Evolutionary conservation across 2,329 filamentous ascomycete genomes (phyloP), one percentile per base, ranked within the genome.

Genomic region (Lachnellula hyalina): DNA sequence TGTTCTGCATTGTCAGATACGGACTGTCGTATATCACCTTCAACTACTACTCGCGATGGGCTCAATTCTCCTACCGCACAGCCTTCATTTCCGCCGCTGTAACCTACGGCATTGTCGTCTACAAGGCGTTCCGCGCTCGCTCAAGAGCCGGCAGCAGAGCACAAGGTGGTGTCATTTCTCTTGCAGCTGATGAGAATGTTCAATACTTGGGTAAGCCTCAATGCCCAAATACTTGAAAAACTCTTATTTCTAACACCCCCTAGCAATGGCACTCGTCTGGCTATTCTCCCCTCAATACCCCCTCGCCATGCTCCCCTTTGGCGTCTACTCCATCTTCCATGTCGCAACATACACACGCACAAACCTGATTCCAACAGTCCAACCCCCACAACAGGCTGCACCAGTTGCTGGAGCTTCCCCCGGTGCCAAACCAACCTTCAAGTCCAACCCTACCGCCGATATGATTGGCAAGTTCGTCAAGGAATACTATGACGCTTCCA

Each of bases 251-350:
- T 67, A 58, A 67, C 52, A 35, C n/a, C 8, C 14, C 9, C 35
- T 32, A 96, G 92, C 84, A 66, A 92, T 97, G 89, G 91, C 92
- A 54, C 80, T 97, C 59, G 83, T 97, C 67, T 99, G 94, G 94
- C 89, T 99, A 66, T 87, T 93, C 74, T 85, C 87, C 58, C 88
- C 89, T 65, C 92, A 96, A 76, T 87, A 95, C 67, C 86, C 90
- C 38, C 81, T 96, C 65, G 94, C 94, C 53, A 83, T 99, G 67
- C 83, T 96, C 53, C 94, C 94, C 28, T 99, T 96, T 77, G 86
- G 85, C 65, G 90, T 99, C 74, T 99, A 97, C 83, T 97, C 93
- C 56, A 75, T 97, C 74, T 99, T 99, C 85, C 94, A 99, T 76
- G 91, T 97, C 65, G 90, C 92, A 59, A 97, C 94, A 62, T 99